phyloP scores from a whole-genome alignment of 495 filamentous ascomycete species.

The Tuber microsphaerosporum region DNA sequence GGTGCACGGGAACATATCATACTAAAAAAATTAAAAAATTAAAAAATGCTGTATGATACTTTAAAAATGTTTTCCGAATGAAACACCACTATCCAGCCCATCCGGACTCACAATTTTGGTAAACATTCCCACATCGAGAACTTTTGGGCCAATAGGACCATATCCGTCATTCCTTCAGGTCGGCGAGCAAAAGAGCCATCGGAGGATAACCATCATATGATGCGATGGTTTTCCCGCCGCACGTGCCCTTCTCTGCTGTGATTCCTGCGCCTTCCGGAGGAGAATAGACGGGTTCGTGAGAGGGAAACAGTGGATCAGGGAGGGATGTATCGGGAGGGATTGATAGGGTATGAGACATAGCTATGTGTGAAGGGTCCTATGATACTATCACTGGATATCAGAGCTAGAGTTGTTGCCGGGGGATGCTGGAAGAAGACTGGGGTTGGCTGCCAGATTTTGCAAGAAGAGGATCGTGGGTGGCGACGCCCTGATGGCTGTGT shows the following conservation, averaged over 20 bases:
- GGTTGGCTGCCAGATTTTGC: not conserved
- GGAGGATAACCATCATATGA: slow-evolving; percentile 1
- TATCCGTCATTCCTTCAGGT: not conserved
- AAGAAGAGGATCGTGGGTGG: not conserved
- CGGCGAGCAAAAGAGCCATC: not conserved
- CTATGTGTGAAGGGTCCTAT: not conserved
- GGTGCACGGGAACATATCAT: not conserved
- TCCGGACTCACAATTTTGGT: not conserved
- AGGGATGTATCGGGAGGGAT: not conserved
- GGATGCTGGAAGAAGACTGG: not conserved
- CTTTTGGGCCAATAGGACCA: not conserved
- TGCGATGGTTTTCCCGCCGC: not conserved
- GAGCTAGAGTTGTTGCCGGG: not conserved
- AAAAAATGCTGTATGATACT: not conserved
- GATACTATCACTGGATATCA: not conserved
- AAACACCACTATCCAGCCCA: not conserved
- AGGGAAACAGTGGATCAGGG: not conserved
- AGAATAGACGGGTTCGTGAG: not conserved
- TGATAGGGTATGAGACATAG: not conserved
- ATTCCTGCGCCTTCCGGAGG: not conserved
- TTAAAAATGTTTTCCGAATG: not conserved
- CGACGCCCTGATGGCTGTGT: not conserved
- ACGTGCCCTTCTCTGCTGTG: not conserved
- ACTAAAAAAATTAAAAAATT: too few relatives aligned
- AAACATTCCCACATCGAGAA: not conserved